Conservation (phyloP, 2,329 filamentous ascomycete species). For the Paraphaeosphaeria sporulosa region DNA sequence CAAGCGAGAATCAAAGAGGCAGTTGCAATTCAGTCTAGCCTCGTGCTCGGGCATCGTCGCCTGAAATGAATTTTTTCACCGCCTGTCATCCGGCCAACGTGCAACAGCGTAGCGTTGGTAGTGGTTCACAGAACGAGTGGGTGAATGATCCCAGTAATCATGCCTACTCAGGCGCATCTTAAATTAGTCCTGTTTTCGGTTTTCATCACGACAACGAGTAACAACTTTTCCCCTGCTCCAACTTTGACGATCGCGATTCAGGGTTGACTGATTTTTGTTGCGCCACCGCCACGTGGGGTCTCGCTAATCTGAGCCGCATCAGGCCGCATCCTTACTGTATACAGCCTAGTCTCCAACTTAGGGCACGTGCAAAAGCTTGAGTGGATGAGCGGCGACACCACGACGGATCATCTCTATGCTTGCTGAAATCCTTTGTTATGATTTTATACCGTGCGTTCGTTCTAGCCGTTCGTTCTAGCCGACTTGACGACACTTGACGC, state of each 20-base stretch:
- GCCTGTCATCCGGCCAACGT: slow-evolving; percentile 35
- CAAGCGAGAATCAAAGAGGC: slow-evolving; percentile 14
- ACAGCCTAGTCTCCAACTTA: background rate
- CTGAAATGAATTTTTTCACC: slow-evolving; percentile 37
- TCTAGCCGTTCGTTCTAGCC: no score
- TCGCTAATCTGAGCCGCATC: slow-evolving; percentile 4
- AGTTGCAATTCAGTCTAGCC: slow-evolving; percentile 28
- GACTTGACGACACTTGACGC: no score
- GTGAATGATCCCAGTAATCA: background rate
- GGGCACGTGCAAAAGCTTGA: background rate
- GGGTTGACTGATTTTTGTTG: slow-evolving; percentile 2
- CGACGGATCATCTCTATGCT: no score
- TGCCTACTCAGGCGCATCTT: background rate
- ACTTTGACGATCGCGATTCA: background rate
- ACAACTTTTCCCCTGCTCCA: background rate
- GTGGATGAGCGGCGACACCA: no score
- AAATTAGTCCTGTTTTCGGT: no score
- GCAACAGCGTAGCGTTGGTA: slow-evolving; percentile 8
- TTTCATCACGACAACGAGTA: background rate
- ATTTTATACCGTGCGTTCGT: no score
- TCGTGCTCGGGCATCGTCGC: slow-evolving; percentile 33
- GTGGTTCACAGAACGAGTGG: background rate
- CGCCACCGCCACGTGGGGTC: slow-evolving; percentile 14
- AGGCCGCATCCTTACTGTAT: background rate
- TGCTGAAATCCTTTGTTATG: no score